Evolutionary conservation across 2,329 filamentous ascomycete species (phyloP).

Genomic region (Apiospora saccharicola): DNA sequence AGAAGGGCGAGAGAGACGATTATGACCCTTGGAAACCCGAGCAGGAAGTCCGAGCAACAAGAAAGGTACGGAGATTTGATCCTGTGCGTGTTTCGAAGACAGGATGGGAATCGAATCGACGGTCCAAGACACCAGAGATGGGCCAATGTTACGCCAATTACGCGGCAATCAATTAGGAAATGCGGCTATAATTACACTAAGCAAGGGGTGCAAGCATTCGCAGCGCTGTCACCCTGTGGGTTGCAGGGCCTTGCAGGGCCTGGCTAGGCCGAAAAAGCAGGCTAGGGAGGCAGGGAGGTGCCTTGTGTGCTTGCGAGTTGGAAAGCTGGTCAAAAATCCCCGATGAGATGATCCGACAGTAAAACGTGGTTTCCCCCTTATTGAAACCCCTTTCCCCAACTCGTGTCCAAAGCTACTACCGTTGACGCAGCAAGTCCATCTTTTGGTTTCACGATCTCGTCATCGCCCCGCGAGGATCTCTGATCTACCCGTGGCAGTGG

Average conservation of each 20-base stretch:
- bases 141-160: constrained; percentile 16
- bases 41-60: not conserved
- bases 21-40: not conserved
- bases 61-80: constrained; percentile 2
- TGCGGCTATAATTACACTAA: constrained; percentile 17
- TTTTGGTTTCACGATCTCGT: constrained; percentile 16
- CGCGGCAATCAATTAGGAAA: constrained; percentile 21
- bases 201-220: constrained; percentile 8
- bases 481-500: constrained; percentile 2
- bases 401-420: not conserved
- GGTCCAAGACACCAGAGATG: constrained; percentile 20
- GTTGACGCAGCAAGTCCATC: constrained; percentile 8
- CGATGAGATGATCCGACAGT: constrained; percentile 9
- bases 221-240: constrained; percentile 3
- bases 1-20: not conserved
- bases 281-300: not conserved
- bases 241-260: not conserved
- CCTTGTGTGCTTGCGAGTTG: not conserved
- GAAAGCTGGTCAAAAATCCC: not conserved
- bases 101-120: constrained; percentile 18
- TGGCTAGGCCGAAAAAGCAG: not conserved
- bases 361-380: constrained; percentile 14
- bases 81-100: constrained; percentile 23
- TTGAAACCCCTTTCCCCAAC: constrained; percentile 17
- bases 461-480: constrained; percentile 13